Evolutionary conservation across 352 stramenopile genomes (phyloP).

Genomic region (Phytophthora citrophthora): DNA sequence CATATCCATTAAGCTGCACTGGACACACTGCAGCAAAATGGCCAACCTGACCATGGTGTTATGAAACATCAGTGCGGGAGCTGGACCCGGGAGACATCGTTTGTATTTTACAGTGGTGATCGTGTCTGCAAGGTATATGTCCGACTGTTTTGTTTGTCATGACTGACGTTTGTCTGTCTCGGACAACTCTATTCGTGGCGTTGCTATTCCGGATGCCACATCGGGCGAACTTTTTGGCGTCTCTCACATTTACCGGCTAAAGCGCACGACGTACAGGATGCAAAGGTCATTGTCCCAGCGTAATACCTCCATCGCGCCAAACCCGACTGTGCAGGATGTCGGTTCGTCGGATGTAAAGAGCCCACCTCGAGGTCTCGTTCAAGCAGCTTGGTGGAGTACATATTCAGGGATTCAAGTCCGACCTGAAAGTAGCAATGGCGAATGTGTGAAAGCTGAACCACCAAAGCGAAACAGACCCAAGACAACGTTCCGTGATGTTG

Average conservation of each 20-base stretch:
- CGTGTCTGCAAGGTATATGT: too few species aligned
- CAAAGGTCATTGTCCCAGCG: background rate
- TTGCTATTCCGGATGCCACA: conserved; percentile 1
- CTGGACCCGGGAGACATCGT: too few species aligned
- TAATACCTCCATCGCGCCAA: background rate
- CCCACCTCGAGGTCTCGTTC: background rate
- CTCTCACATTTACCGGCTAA: too few species aligned
- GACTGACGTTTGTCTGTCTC: background rate
- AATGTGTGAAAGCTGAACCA: background rate
- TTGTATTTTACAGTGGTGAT: too few species aligned
- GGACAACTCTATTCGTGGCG: background rate
- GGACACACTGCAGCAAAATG: too few species aligned
- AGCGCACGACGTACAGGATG: background rate
- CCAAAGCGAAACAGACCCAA: background rate
- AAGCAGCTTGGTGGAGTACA: background rate
- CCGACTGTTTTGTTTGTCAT: background rate
- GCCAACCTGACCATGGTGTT: too few species aligned
- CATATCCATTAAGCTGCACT: too few species aligned
- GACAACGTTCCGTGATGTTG: conserved; percentile 5
- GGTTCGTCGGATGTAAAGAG: background rate
- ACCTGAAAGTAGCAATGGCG: background rate
- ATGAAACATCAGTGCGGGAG: too few species aligned
- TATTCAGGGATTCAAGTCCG: conserved; percentile 1
- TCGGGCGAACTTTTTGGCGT: too few species aligned
- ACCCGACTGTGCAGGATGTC: background rate